phyloP scores from a whole-genome alignment of 805 yeast species.

The Sugiyamaella valdiviana region DNA sequence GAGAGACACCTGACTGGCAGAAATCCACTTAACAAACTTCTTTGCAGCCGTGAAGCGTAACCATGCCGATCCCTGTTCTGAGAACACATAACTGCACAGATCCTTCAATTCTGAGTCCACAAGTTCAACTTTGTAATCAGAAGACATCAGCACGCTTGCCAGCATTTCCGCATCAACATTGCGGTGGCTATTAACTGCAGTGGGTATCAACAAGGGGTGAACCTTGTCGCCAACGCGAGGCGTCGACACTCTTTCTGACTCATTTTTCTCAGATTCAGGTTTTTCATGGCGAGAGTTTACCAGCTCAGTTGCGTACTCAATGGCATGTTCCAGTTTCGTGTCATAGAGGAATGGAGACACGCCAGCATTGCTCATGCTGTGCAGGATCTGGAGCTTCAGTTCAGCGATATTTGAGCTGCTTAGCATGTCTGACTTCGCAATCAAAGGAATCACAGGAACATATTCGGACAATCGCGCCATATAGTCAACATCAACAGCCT shows the following conservation, averaged over 20 bases:
- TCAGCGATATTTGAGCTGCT: slow-evolving; percentile 8
- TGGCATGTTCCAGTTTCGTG: slow-evolving; percentile 16
- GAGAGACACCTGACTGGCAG: neutral
- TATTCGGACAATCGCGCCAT: slow-evolving; percentile 16
- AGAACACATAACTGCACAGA: slow-evolving; percentile 20
- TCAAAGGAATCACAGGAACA: slow-evolving; percentile 22
- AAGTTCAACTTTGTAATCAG: slow-evolving; percentile 18
- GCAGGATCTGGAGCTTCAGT: slow-evolving; percentile 15
- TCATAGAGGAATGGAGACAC: slow-evolving; percentile 22
- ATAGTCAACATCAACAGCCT: slow-evolving; percentile 18
- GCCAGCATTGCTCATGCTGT: slow-evolving; percentile 13
- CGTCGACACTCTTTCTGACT: neutral
- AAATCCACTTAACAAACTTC: slow-evolving; percentile 22
- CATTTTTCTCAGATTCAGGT: neutral
- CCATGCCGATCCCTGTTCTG: slow-evolving; percentile 26
- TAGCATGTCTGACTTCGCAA: slow-evolving; percentile 19
- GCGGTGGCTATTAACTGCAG: slow-evolving; percentile 13
- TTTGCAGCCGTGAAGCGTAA: slow-evolving; percentile 22
- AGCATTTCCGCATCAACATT: slow-evolving; percentile 18
- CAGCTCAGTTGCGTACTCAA: slow-evolving; percentile 8
- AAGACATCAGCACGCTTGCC: slow-evolving; percentile 24
- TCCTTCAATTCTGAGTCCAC: slow-evolving; percentile 18
- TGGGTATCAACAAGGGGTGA: slow-evolving; percentile 18
- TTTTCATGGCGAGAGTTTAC: neutral
- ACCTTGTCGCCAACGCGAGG: neutral